Percentiles rank a stretch among this genome's conserved stretches.
phyloP scores from a whole-genome alignment of 257 asterid species.

The Solanum medicagineum region DNA sequence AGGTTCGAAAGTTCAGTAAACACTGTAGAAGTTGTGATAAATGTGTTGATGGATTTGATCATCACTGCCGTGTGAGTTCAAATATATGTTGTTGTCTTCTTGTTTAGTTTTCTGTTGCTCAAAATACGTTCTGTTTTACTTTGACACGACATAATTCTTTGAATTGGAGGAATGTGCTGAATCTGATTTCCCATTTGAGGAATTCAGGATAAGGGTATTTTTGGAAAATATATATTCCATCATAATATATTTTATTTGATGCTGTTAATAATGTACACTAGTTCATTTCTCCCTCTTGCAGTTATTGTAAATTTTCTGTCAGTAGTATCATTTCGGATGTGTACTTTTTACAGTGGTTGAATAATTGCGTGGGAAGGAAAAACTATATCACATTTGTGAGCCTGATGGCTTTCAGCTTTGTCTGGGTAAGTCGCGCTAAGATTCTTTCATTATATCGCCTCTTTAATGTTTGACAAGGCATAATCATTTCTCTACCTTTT shows the following conservation, averaged over 20 bases:
- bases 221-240: background rate
- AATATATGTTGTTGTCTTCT: constrained; percentile 1
- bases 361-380: constrained; percentile 91
- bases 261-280: background rate
- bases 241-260: background rate
- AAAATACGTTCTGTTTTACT: background rate
- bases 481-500: background rate
- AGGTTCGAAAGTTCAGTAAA: constrained; percentile 91
- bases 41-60: constrained; percentile 99
- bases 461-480: background rate
- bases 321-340: background rate
- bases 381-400: constrained; percentile 72
- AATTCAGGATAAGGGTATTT: background rate
- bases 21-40: constrained; percentile 99
- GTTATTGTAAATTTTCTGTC: background rate
- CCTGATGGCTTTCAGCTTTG: constrained; percentile 88
- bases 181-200: background rate
- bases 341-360: constrained; percentile 70
- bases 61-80: constrained; percentile 91
- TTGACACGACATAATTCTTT: background rate
- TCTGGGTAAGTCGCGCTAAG: constrained; percentile 48
- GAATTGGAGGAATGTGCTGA: background rate
- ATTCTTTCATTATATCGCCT: background rate
- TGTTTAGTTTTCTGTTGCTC: background rate
- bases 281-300: background rate